Conservation (phyloP, 2,329 filamentous ascomycete species). For the Ophiognomonia clavigignenti-juglandacearum region DNA sequence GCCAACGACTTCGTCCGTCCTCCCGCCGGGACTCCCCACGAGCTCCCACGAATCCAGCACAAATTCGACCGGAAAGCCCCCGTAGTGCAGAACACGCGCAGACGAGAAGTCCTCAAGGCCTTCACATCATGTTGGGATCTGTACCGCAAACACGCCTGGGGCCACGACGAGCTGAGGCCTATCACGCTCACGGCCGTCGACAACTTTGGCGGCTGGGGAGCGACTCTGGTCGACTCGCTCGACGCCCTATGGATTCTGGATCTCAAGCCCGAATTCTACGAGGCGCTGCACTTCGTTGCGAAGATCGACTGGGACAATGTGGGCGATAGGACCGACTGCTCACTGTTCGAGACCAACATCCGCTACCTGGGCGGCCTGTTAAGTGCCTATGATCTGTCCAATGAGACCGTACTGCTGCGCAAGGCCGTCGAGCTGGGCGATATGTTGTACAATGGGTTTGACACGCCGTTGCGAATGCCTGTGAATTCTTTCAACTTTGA, state of each 20-base stretch:
- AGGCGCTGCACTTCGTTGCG: constrained; percentile 44
- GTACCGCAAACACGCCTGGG: constrained; percentile 51
- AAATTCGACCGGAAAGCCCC: constrained; percentile 23
- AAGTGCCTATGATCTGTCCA: constrained; percentile 47
- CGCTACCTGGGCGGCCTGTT: constrained; percentile 49
- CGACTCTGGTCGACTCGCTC: constrained; percentile 54
- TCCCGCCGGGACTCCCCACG: constrained; percentile 29
- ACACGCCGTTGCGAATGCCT: constrained; percentile 50
- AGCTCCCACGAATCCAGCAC: constrained; percentile 39
- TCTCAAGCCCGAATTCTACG: constrained; percentile 48
- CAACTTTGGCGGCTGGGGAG: constrained; percentile 50
- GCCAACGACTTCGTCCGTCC: constrained; percentile 18
- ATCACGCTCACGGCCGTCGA: constrained; percentile 41
- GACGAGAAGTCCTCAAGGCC: constrained; percentile 32
- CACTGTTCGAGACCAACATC: constrained; percentile 60
- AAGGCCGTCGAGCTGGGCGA: constrained; percentile 51
- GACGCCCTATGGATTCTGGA: constrained; percentile 59
- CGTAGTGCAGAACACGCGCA: constrained; percentile 28
- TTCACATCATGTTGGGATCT: constrained; percentile 44
- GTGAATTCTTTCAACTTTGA: constrained; percentile 40
- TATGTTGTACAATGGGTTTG: constrained; percentile 48
- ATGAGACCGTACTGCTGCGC: constrained; percentile 38
- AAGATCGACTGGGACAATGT: constrained; percentile 50
- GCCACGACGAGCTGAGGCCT: constrained; percentile 51
- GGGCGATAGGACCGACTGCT: constrained; percentile 34